These are phyloP conservation scores for Periconia digitata DNA, from an alignment of 2,329 filamentous ascomycete species.

Conservation along the genomic window DNA sequence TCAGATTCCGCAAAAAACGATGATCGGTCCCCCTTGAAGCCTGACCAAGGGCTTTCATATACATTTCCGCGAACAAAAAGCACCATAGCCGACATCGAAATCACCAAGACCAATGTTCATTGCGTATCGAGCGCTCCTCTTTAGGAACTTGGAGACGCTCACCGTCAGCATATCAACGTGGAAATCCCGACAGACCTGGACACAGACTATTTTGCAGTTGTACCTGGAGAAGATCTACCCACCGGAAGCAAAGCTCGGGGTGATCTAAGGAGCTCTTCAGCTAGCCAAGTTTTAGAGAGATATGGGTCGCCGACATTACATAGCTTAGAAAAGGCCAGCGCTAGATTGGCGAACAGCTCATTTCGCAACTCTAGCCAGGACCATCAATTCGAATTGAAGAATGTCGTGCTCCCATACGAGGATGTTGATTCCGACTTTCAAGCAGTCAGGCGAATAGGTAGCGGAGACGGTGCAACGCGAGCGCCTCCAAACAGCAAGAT, in stretches of 20 bases:
- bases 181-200: slow-evolving; percentile 35
- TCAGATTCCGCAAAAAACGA: not conserved
- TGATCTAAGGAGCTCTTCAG: slow-evolving; percentile 20
- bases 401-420: slow-evolving; percentile 32
- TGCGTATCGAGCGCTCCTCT: slow-evolving; percentile 32
- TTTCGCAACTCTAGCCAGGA: slow-evolving; percentile 19
- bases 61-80: slow-evolving; percentile 21
- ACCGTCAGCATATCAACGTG: slow-evolving; percentile 13
- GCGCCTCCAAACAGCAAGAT: slow-evolving; percentile 35
- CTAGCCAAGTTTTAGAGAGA: slow-evolving; percentile 19
- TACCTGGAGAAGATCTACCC: slow-evolving; percentile 36
- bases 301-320: slow-evolving; percentile 12
- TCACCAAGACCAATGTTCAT: slow-evolving; percentile 39
- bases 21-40: not conserved
- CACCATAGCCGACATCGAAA: slow-evolving; percentile 25
- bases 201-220: slow-evolving; percentile 28
- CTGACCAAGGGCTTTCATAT: slow-evolving; percentile 4
- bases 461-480: slow-evolving; percentile 13
- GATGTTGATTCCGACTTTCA: slow-evolving; percentile 11
- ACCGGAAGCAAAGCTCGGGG: slow-evolving; percentile 9
- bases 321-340: slow-evolving; percentile 33
- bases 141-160: slow-evolving; percentile 2
- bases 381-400: slow-evolving; percentile 22
- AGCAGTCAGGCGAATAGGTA: slow-evolving; percentile 19
- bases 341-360: slow-evolving; percentile 34